These are phyloP conservation scores for Neurospora sp. DNA, from an alignment of 495 filamentous ascomycete species.

Conservation along the genomic window DNA sequence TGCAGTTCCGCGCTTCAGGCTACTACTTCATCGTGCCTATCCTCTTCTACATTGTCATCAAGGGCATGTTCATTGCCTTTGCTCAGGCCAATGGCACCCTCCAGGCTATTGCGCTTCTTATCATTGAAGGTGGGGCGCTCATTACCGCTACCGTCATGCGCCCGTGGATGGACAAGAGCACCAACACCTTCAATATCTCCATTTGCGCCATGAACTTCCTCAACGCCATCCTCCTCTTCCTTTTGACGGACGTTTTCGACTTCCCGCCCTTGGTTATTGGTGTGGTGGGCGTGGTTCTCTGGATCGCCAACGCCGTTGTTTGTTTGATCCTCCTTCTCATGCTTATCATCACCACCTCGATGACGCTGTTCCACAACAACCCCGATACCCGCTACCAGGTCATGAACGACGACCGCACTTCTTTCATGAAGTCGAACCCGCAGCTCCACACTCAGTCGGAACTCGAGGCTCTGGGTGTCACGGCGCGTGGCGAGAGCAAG, in stretches of 20 bases:
- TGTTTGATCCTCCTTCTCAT: conserved; percentile 77
- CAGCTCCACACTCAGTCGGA: conserved; percentile 68
- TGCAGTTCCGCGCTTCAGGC: conserved; percentile 90
- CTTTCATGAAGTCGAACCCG: conserved; percentile 97
- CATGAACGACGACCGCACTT: conserved; percentile 92
- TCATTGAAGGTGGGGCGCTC: conserved; percentile 76
- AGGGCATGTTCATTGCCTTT: conserved; percentile 86
- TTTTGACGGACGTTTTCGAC: conserved; percentile 77
- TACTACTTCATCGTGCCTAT: conserved; percentile 94
- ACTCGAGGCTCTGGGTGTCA: conserved; percentile 85
- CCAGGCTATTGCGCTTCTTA: conserved; percentile 74
- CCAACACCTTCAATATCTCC: conserved; percentile 92
- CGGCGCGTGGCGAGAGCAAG: conserved; percentile 76
- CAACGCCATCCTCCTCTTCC: conserved; percentile 74
- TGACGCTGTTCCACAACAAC: conserved; percentile 85
- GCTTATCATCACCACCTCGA: conserved; percentile 73
- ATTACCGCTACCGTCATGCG: conserved; percentile 70
- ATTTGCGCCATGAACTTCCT: conserved; percentile 86
- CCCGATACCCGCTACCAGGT: conserved; percentile 93
- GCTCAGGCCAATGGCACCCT: conserved; percentile 61
- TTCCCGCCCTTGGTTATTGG: conserved; percentile 80
- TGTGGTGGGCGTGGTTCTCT: conserved; percentile 90
- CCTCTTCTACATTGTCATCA: conserved; percentile 69
- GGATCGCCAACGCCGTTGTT: conserved; percentile 83
- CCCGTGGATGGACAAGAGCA: conserved; percentile 99